Evolutionary conservation across 352 stramenopile species (phyloP).

Genomic region (Stramenopiles sp.): DNA sequence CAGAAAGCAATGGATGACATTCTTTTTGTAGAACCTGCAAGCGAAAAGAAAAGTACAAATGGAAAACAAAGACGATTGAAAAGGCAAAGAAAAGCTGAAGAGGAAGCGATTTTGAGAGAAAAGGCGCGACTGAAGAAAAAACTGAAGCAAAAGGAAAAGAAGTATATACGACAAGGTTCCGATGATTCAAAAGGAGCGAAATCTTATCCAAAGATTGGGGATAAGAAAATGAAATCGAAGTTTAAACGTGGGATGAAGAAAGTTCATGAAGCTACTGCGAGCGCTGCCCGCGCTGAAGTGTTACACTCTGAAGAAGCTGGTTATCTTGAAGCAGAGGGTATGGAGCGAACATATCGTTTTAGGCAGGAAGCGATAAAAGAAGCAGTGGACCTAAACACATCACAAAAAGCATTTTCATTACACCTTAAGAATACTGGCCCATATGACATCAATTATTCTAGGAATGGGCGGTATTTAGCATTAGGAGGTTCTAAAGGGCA

Average conservation of each 20-base stretch:
- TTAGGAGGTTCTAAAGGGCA: slow-evolving; percentile 80
- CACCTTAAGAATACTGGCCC: slow-evolving; percentile 67
- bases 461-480: slow-evolving; percentile 80
- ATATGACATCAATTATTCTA: slow-evolving; percentile 79
- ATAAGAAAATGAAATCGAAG: too few relatives aligned
- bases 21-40: too few relatives aligned
- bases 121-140: not conserved
- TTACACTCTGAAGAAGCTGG: slow-evolving; percentile 57
- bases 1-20: too few relatives aligned
- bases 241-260: slow-evolving; percentile 47
- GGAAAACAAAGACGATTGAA: too few relatives aligned
- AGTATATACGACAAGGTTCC: not conserved
- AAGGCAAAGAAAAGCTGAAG: not conserved
- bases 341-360: slow-evolving; percentile 87
- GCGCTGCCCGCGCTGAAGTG: slow-evolving; percentile 65
- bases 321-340: slow-evolving; percentile 75
- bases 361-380: slow-evolving; percentile 59
- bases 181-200: not conserved
- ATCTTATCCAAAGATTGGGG: too few relatives aligned
- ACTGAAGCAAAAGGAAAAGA: not conserved
- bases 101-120: not conserved
- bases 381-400: slow-evolving; percentile 43
- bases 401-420: slow-evolving; percentile 81
- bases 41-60: not conserved
- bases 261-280: slow-evolving; percentile 51